These are phyloP conservation scores for Phylloporus sp. DNA, from an alignment of 768 basidiomycete species.

Conservation along the genomic window DNA sequence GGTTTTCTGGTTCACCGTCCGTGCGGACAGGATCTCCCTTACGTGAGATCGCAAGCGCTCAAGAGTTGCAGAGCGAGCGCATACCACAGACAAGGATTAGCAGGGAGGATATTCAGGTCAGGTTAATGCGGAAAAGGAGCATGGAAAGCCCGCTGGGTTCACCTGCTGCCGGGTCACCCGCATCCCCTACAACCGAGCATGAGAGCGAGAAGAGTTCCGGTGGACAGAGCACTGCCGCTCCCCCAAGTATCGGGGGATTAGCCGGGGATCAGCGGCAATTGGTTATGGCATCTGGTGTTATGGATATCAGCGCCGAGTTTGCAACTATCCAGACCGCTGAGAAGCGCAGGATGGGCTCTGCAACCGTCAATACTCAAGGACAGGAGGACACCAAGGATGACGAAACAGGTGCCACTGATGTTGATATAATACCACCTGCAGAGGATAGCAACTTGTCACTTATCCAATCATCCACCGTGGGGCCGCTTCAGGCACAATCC, in stretches of 20 bases:
- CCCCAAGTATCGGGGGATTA: slow-evolving; percentile 1
- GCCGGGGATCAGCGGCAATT: slow-evolving; percentile 33
- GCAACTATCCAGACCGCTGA: slow-evolving; percentile 49
- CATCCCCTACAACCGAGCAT: background rate
- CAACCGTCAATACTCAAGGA: background rate
- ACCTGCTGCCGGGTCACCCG: slow-evolving; percentile 11
- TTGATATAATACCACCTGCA: background rate
- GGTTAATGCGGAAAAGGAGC: slow-evolving; percentile 44
- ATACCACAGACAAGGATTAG: slow-evolving; percentile 44
- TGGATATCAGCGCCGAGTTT: slow-evolving; percentile 43
- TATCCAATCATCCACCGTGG: background rate
- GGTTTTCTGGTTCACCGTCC: slow-evolving; percentile 18
- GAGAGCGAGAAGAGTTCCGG: background rate
- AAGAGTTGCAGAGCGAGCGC: slow-evolving; percentile 18
- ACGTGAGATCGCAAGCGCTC: slow-evolving; percentile 19
- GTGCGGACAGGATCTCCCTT: slow-evolving; percentile 27
- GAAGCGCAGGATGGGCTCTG: slow-evolving; percentile 32
- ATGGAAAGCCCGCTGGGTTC: slow-evolving; percentile 39
- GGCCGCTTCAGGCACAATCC: slow-evolving; percentile 9
- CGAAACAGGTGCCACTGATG: background rate
- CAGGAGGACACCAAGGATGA: background rate
- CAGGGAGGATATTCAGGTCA: slow-evolving; percentile 50
- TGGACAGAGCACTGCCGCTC: background rate
- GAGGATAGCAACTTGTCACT: background rate
- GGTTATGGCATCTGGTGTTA: slow-evolving; percentile 35